These are phyloP conservation scores for Annona squamosa DNA, from an alignment of 164 flowering plant species.

Conservation along the genomic window DNA sequence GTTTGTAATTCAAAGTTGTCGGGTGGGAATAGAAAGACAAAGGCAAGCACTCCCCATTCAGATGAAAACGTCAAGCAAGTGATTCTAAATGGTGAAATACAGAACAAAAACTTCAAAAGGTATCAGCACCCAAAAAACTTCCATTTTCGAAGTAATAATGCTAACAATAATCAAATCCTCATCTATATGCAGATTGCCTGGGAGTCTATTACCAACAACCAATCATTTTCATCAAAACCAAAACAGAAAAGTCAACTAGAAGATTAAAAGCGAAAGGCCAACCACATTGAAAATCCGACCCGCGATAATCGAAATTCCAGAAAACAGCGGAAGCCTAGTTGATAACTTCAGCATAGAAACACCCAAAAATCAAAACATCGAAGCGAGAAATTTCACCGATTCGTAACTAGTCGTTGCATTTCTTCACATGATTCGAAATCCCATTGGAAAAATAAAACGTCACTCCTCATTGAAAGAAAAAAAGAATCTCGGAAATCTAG, in stretches of 20 bases:
- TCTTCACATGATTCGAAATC: neutral
- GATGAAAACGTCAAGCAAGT: neutral
- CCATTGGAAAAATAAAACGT: neutral
- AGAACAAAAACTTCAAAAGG: neutral
- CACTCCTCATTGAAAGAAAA: neutral
- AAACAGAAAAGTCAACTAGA: constrained; percentile 5
- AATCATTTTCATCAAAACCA: neutral
- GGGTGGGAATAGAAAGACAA: neutral
- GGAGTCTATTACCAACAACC: neutral
- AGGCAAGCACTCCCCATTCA: neutral
- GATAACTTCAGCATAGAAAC: neutral
- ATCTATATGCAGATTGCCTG: neutral
- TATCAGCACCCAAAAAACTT: neutral
- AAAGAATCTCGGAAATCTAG: neutral
- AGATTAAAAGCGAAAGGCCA: neutral
- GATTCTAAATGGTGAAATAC: neutral
- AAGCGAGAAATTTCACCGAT: neutral
- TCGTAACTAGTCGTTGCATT: neutral
- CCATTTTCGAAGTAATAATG: neutral
- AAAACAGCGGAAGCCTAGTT: constrained; percentile 1
- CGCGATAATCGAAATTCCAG: neutral
- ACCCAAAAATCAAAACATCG: neutral
- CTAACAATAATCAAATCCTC: neutral
- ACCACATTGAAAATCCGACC: neutral
- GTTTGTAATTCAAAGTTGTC: neutral